Base-by-base conservation (phyloP, 2,329 filamentous ascomycete genomes). In the Venturia carpophila region DNA sequence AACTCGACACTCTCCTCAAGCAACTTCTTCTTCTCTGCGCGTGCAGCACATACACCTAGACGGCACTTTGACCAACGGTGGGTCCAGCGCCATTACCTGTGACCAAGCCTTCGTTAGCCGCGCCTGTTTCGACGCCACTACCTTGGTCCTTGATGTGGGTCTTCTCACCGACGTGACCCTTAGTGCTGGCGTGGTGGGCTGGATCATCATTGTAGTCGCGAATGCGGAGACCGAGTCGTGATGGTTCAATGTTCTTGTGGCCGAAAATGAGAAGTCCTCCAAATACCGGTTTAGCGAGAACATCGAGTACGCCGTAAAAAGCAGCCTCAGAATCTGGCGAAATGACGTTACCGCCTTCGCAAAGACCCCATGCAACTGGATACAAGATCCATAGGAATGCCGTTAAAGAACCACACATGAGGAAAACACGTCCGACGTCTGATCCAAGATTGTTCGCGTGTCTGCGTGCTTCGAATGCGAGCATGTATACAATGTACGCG, bases 271-370 rank as follows among this genome's bases (percentile, higher is more conserved):
- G 78, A 0, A 88, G 71, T 15, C 79, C 77, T 19, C 84, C 84
- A 68, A 89, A 89, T 10, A 83, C 77, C 0, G 85, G 84, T 76
- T 89, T 89, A 7, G 86, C 81, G 3, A 88, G 67, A 5, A 89
- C 73, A 67, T 90, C 87, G 0, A 90, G 78, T 3, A 89, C 75
- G 52, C 86, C 85, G 71, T 90, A 90, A 72, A 89, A 88, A 66
- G 88, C 75, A 13, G 85, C 84, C 71, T 90, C 87, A 0, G 83
- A 84, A 70, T 90, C 87, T 0, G 85, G 83, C 1, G 85, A 75
- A 62, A 89, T 87, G 67, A 87, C 74, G 69, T 88, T 88, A 13
- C 84, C 86, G 41, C 85, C 86, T 73, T 88, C 86, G 55, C 75
- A 79, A 2, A 88, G 70, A 65, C 84, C 86, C 84, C 86, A 88